Conservation (phyloP, 2,329 filamentous ascomycete species). For the Hortaea sp. region DNA sequence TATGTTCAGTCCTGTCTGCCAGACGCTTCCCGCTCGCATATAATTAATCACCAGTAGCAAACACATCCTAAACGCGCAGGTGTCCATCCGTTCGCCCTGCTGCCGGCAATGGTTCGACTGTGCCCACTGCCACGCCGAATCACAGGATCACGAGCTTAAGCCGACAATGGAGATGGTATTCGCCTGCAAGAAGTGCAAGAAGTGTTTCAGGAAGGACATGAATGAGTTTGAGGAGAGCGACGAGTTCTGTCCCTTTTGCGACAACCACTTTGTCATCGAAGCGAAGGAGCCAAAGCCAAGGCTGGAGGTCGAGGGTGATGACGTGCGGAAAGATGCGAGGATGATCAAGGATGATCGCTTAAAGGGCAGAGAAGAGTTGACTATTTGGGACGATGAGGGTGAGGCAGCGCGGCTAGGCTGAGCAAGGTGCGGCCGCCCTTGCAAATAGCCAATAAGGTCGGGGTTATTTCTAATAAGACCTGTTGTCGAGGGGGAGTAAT, state of each 20-base stretch:
- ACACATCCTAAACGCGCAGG: constrained; percentile 96
- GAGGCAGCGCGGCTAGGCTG: constrained; percentile 23
- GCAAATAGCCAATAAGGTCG: too few species aligned
- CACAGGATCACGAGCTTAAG: constrained; percentile 61
- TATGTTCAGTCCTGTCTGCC: too few species aligned
- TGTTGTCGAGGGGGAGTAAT: too few species aligned
- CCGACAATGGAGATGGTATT: constrained; percentile 80
- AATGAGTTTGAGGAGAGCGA: constrained; percentile 90
- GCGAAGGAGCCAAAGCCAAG: constrained; percentile 74
- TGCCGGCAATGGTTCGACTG: constrained; percentile 99
- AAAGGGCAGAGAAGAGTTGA: constrained; percentile 28
- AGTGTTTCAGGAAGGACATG: constrained; percentile 92
- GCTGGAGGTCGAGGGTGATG: constrained; percentile 82
- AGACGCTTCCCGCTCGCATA: too few species aligned
- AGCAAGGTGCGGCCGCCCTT: constrained; percentile 1
- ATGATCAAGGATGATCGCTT: constrained; percentile 90
- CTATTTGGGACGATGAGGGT: constrained; percentile 25
- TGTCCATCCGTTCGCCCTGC: constrained; percentile 89
- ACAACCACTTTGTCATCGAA: constrained; percentile 95
- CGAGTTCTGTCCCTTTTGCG: constrained; percentile 97
- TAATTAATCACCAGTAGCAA: constrained; percentile 50
- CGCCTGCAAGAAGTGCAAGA: constrained; percentile 97
- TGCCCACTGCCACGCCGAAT: constrained; percentile 82
- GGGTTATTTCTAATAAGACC: too few species aligned
- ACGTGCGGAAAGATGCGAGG: constrained; percentile 69